These are phyloP conservation scores for Populus tomentosa DNA, from an alignment of 441 rosid species.

Conservation along the genomic window DNA sequence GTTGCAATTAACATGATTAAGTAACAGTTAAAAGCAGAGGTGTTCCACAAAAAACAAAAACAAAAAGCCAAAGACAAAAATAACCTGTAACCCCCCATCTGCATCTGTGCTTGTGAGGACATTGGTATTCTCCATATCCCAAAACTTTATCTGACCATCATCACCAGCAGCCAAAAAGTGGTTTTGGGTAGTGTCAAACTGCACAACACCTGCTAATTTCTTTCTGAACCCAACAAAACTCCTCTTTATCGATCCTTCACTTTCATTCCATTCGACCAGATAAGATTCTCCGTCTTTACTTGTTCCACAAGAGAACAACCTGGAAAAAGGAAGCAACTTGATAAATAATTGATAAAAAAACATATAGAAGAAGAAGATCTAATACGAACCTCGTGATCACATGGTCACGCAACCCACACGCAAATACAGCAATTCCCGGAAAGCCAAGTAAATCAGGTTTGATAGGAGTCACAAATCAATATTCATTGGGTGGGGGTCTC, in stretches of 20 bases:
- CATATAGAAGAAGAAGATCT: not conserved
- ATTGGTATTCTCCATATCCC: slow-evolving; percentile 76
- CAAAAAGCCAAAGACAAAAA: slow-evolving; percentile 12
- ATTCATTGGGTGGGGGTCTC: too few relatives aligned
- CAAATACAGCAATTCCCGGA: too few relatives aligned
- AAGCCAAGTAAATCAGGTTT: too few relatives aligned
- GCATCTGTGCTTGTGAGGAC: slow-evolving; percentile 64
- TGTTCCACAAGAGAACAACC: too few relatives aligned
- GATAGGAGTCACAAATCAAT: too few relatives aligned
- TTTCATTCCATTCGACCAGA: slow-evolving; percentile 91
- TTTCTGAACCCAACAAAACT: slow-evolving; percentile 59
- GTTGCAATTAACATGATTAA: slow-evolving; percentile 27
- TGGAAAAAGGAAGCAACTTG: too few relatives aligned
- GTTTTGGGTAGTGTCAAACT: slow-evolving; percentile 76
- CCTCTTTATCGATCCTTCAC: slow-evolving; percentile 85
- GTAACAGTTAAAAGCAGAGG: slow-evolving; percentile 12
- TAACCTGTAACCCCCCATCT: slow-evolving; percentile 83
- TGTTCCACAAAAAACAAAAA: not conserved
- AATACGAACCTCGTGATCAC: too few relatives aligned
- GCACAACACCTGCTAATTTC: slow-evolving; percentile 60
- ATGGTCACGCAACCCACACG: too few relatives aligned
- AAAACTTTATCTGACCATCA: slow-evolving; percentile 74
- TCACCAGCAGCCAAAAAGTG: slow-evolving; percentile 91
- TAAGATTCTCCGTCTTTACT: slow-evolving; percentile 65
- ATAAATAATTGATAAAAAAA: not conserved